Conservation (phyloP, 306 rosid genomes). For the Cercis canadensis region DNA sequence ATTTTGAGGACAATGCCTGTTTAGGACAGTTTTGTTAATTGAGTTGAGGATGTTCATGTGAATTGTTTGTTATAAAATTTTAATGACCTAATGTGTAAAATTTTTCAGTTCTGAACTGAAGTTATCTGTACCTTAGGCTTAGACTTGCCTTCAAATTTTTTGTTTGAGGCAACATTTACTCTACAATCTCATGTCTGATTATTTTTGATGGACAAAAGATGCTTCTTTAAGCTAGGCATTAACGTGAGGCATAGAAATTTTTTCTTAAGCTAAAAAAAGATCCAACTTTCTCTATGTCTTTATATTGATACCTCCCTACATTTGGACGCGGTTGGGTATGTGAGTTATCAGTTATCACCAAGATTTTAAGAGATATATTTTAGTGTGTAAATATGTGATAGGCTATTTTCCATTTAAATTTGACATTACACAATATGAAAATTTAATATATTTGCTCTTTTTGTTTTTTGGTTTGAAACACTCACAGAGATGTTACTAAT, state of each 20-base stretch:
- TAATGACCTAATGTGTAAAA: no score
- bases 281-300: background rate
- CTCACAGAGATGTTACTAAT: conserved; percentile 17
- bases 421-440: background rate
- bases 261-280: background rate
- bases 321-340: background rate
- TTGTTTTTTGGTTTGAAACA: background rate
- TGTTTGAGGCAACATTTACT: background rate
- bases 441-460: background rate
- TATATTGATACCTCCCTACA: conserved; percentile 10
- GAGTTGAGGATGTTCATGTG: no score
- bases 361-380: background rate
- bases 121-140: no score
- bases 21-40: no score
- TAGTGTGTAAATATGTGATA: background rate
- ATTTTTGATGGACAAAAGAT: background rate
- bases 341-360: background rate
- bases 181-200: background rate
- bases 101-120: background rate
- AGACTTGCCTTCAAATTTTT: background rate
- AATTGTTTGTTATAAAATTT: no score
- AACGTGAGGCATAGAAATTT: background rate
- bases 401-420: conserved; percentile 6
- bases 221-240: background rate
- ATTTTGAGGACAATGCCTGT: no score